Conservation (phyloP, 331 rosid genomes). For the Saraca asoca region DNA sequence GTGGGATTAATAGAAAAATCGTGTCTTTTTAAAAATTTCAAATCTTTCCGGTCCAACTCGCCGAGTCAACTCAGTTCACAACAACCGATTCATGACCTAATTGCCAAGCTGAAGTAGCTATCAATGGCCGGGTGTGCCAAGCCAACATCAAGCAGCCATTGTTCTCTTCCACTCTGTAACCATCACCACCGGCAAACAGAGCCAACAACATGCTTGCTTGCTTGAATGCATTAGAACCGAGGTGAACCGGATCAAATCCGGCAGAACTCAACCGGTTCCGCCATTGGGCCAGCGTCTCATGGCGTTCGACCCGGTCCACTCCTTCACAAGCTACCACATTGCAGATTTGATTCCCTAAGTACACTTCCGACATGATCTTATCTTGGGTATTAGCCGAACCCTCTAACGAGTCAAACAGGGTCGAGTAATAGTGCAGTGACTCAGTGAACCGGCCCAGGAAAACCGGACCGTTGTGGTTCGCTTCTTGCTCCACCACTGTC, state of each 20-base stretch:
- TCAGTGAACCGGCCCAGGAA: conserved; percentile 87
- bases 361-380: conserved; percentile 78
- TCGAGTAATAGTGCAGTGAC: conserved; percentile 86
- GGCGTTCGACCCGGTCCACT: conserved; percentile 81
- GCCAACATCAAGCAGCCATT: conserved; percentile 74
- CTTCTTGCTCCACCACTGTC: conserved; percentile 86
- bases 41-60: conserved; percentile 9
- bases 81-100: conserved; percentile 39
- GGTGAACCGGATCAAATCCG: conserved; percentile 73
- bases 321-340: conserved; percentile 93
- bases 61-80: conserved; percentile 50
- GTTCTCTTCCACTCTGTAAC: conserved; percentile 84
- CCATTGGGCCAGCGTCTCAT: conserved; percentile 80
- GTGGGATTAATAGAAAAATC: conserved; percentile 1
- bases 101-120: conserved; percentile 88
- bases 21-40: too few relatives aligned
- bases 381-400: conserved; percentile 65
- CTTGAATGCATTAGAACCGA: conserved; percentile 90
- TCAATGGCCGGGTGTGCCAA: conserved; percentile 90
- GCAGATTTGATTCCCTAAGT: conserved; percentile 86
- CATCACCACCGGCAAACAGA: conserved; percentile 79
- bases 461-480: conserved; percentile 68
- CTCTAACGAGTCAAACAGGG: conserved; percentile 88
- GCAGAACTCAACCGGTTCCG: conserved; percentile 54
- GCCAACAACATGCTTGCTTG: conserved; percentile 88